phyloP scores from a whole-genome alignment of 352 stramenopile genomes.

The Pythium inflatum region DNA sequence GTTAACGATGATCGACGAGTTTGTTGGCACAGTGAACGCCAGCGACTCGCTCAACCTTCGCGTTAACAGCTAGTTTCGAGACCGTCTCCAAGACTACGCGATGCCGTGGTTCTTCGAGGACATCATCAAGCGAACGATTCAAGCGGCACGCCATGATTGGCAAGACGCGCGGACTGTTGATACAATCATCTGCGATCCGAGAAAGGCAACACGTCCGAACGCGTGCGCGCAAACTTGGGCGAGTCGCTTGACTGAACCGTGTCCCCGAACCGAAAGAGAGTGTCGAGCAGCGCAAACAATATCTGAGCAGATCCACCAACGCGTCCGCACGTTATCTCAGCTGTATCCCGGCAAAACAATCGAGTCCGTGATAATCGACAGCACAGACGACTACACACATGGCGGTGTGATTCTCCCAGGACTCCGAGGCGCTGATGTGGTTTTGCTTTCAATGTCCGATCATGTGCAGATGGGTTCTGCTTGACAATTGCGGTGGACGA shows the following conservation, averaged over 20 bases:
- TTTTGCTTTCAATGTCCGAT: slow-evolving; percentile 7
- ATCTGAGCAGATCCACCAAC: background rate
- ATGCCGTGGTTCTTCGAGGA: slow-evolving; percentile 34
- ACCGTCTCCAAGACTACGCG: slow-evolving; percentile 24
- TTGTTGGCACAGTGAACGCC: slow-evolving; percentile 4
- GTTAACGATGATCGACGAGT: slow-evolving; percentile 14
- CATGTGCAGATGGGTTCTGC: slow-evolving; percentile 4
- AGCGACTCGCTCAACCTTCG: slow-evolving; percentile 9
- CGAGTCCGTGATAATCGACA: slow-evolving; percentile 19
- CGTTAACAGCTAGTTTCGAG: slow-evolving; percentile 1
- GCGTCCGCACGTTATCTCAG: background rate
- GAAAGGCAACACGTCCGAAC: background rate
- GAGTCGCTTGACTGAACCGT: background rate
- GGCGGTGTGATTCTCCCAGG: background rate
- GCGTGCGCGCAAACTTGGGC: slow-evolving; percentile 15
- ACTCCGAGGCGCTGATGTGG: slow-evolving; percentile 6
- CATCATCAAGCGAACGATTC: slow-evolving; percentile 11
- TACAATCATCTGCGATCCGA: background rate
- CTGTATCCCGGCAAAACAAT: slow-evolving; percentile 16
- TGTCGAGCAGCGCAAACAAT: background rate
- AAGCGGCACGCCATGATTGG: slow-evolving; percentile 26
- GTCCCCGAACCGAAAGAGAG: background rate
- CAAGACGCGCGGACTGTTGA: background rate
- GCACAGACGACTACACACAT: slow-evolving; percentile 19
- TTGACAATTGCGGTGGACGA: slow-evolving; percentile 25